Percentiles rank a stretch among this genome's conserved stretches.
phyloP scores from a whole-genome alignment of 2,329 filamentous ascomycete genomes.

The Penicillium sp. region DNA sequence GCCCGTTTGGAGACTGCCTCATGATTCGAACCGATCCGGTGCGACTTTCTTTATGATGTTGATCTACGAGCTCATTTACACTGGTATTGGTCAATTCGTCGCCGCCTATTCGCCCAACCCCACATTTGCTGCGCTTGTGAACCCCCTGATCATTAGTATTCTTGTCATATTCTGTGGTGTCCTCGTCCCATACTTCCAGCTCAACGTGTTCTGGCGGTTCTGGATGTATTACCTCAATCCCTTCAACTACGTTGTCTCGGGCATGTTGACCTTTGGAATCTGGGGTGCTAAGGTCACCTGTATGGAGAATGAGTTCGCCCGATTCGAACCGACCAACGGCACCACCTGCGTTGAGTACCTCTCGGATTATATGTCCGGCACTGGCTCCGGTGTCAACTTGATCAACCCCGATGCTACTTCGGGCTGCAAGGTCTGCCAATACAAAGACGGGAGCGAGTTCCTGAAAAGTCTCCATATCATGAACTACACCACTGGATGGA shows the following conservation, averaged over 20 bases:
- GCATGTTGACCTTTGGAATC: constrained; percentile 54
- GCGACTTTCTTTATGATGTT: constrained; percentile 68
- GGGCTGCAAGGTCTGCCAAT: constrained; percentile 63
- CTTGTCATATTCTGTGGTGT: constrained; percentile 71
- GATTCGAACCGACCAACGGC: constrained; percentile 44
- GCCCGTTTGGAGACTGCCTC: constrained; percentile 66
- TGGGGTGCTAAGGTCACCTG: constrained; percentile 53
- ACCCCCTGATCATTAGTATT: constrained; percentile 73
- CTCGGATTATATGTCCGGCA: constrained; percentile 47
- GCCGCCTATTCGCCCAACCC: constrained; percentile 69
- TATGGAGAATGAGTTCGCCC: constrained; percentile 50
- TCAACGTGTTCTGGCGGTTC: constrained; percentile 68
- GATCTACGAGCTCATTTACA: constrained; percentile 71
- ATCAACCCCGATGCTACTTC: constrained; percentile 59
- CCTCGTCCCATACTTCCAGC: constrained; percentile 61
- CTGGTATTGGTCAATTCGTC: constrained; percentile 74
- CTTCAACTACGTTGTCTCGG: constrained; percentile 62
- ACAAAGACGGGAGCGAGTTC: constrained; percentile 59
- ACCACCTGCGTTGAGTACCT: constrained; percentile 61
- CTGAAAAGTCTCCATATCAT: constrained; percentile 59
- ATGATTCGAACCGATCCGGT: constrained; percentile 48
- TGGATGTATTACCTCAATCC: constrained; percentile 64
- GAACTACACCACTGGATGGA: constrained; percentile 65
- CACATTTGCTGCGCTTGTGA: constrained; percentile 69
- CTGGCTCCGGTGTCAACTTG: constrained; percentile 53